Evolutionary conservation across 1,284 basidiomycete species (phyloP).

Genomic region (Porogramme epimiltina): DNA sequence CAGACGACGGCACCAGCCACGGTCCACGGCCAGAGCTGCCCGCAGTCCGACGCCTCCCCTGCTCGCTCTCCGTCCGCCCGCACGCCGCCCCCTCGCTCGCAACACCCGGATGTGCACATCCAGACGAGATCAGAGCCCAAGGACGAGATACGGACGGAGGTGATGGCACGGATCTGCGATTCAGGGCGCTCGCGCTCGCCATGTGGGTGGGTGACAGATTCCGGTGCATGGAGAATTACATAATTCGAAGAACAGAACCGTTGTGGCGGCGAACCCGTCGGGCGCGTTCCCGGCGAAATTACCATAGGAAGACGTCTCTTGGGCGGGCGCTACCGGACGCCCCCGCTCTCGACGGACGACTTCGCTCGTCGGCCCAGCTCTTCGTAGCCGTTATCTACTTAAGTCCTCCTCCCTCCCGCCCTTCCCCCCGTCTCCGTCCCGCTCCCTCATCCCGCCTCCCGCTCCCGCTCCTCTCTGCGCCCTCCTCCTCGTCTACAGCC

Average conservation of each 20-base stretch:
- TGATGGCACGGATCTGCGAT: conserved; percentile 16
- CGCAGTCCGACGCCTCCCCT: neutral
- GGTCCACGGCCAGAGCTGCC: conserved; percentile 1
- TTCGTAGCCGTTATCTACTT: conserved; percentile 15
- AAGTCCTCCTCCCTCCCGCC: conserved; percentile 6
- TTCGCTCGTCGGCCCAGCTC: conserved; percentile 12
- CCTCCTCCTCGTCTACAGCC: conserved; percentile 1
- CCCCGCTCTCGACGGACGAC: conserved; percentile 21
- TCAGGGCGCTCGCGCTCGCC: neutral
- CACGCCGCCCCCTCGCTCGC: no score
- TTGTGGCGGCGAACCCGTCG: conserved; percentile 23
- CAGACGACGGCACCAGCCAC: no score
- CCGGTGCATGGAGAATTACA: conserved; percentile 22
- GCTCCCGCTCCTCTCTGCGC: neutral
- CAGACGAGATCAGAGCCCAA: neutral
- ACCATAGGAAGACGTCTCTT: conserved; percentile 16
- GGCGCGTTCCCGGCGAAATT: conserved; percentile 12
- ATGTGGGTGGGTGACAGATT: conserved; percentile 14
- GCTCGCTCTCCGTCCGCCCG: no score
- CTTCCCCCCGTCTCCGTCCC: conserved; percentile 1
- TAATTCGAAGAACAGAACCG: conserved; percentile 18
- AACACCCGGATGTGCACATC: neutral
- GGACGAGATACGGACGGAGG: neutral
- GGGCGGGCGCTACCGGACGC: neutral
- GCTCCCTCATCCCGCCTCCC: neutral